Percentiles rank a stretch among this genome's conserved stretches.
These are phyloP conservation scores for Ceratocystis albifundus DNA, from an alignment of 2,329 filamentous ascomycete species.

Conservation along the genomic window DNA sequence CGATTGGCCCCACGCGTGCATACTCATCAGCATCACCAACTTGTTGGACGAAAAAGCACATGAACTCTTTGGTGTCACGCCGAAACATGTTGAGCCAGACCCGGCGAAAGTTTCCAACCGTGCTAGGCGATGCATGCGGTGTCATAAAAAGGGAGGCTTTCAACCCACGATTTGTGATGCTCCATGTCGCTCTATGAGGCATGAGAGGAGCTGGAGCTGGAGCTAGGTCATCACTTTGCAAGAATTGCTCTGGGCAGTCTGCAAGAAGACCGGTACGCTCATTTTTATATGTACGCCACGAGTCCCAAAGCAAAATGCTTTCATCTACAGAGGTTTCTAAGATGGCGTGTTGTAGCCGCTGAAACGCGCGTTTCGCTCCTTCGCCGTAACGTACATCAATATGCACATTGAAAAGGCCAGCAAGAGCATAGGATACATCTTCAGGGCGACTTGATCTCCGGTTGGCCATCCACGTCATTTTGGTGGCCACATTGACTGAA, in stretches of 20 bases:
- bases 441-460: constrained; percentile 27
- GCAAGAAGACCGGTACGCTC: constrained; percentile 20
- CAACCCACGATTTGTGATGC: constrained; percentile 20
- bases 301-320: constrained; percentile 28
- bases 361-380: constrained; percentile 27
- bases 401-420: constrained; percentile 29
- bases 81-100: constrained; percentile 23
- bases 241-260: constrained; percentile 19
- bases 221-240: constrained; percentile 12
- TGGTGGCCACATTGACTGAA: constrained; percentile 23
- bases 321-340: constrained; percentile 27
- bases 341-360: constrained; percentile 29
- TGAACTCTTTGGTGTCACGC: constrained; percentile 20
- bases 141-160: constrained; percentile 22
- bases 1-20: constrained; percentile 19
- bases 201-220: constrained; percentile 20
- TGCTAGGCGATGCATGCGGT: constrained; percentile 18
- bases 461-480: constrained; percentile 30
- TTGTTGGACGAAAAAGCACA: constrained; percentile 23
- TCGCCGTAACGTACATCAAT: constrained; percentile 31
- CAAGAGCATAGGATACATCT: constrained; percentile 29
- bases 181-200: constrained; percentile 20
- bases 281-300: constrained; percentile 9
- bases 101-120: constrained; percentile 22
- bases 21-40: constrained; percentile 22